Evolutionary conservation across 306 rosid species (phyloP).

Genomic region (Alnus glutinosa): DNA sequence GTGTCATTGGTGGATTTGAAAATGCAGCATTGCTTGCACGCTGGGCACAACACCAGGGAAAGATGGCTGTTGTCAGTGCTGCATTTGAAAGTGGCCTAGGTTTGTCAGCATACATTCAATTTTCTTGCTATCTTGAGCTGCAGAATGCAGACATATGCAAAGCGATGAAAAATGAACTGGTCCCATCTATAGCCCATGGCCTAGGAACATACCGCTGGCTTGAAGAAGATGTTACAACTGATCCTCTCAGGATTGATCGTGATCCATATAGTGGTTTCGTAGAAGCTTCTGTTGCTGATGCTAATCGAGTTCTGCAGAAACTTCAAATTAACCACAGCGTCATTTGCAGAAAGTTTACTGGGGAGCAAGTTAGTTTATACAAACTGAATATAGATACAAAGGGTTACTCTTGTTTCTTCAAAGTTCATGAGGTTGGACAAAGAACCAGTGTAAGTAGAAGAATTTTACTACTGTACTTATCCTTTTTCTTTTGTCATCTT

Average conservation of each 20-base stretch:
- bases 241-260: conserved; percentile 54
- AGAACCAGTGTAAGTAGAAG: conserved; percentile 55
- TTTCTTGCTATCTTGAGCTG: conserved; percentile 73
- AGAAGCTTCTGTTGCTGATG: conserved; percentile 75
- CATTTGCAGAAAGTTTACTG: conserved; percentile 38
- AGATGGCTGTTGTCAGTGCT: conserved; percentile 90
- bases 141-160: conserved; percentile 44
- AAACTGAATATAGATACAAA: conserved; percentile 41
- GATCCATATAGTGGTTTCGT: conserved; percentile 59
- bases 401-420: conserved; percentile 51
- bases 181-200: conserved; percentile 76
- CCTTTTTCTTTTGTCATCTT: not conserved
- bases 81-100: conserved; percentile 91
- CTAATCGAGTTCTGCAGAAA: conserved; percentile 52
- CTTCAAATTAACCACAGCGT: conserved; percentile 58
- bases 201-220: conserved; percentile 92
- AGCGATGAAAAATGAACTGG: conserved; percentile 34
- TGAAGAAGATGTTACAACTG: conserved; percentile 66
- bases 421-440: conserved; percentile 74
- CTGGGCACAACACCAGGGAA: conserved; percentile 87
- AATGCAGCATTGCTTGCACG: conserved; percentile 71
- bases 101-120: conserved; percentile 80
- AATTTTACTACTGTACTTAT: not conserved
- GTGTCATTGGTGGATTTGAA: conserved; percentile 94
- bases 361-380: conserved; percentile 51